Evolutionary conservation across 169 alveolate genomes (phyloP), one percentile per base, ranked within the genome.

Genomic region (Plasmodium chabaudi): DNA sequence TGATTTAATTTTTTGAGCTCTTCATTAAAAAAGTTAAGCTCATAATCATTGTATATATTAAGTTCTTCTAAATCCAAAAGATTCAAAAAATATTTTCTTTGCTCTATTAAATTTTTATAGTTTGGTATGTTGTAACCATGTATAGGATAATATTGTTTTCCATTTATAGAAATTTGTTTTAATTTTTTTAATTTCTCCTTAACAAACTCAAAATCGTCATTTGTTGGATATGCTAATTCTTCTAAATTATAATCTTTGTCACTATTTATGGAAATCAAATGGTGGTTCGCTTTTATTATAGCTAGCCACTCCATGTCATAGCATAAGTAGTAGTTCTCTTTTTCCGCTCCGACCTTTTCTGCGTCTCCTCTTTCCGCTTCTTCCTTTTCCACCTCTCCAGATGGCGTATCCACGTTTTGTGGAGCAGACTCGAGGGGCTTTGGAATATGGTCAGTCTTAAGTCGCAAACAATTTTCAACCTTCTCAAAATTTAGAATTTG

Each of bases 241-340:
- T 75, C 88, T 57, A 75, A 63, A 75, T 75, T 75, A 56, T 75
- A 75, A 75, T 75, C 68, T 44, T 75, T 75, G 44, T 47, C 51
- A 55, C 72, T 21, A 39, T 47, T 55, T 15, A 34, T 53, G 6
- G 88, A 63, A 55, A 75, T 21, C 15, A 75, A 55, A 12, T 75
- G 65, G 17, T 75, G 88, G 39, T 75, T 75, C 19, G 88, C 88
- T 55, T 75, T 75, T 42, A 75, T 5, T n/a, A 75, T 75, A 23
- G 88, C 88, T 61, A 75, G 75, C 88, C 88, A 75, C 34, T 75
- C 88, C 42, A 47, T 13, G 55, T 75, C 88, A 39, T 75, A 75
- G 46, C 88, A 75, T 75, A 75, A 21, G 55, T 63, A 63, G 5
- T 19, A 46, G 39, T 63, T 19, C 53, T 73, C 60, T 23, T 64